Conservation (phyloP, 2,329 filamentous ascomycete species). For the Trichoderma asperellum region DNA sequence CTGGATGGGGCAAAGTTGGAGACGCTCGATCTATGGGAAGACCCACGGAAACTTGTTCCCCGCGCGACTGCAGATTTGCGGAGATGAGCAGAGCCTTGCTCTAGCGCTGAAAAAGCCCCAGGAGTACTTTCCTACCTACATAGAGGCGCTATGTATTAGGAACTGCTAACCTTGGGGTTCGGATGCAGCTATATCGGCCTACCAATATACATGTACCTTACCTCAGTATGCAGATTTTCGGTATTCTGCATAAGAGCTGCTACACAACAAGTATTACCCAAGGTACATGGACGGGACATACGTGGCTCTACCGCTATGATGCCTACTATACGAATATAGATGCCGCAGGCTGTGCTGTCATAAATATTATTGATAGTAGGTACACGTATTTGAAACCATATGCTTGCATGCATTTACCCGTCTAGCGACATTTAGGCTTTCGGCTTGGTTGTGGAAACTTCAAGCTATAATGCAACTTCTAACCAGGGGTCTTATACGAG, state of each 20-base stretch:
- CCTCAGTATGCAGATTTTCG: not conserved
- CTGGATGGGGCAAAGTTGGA: not conserved
- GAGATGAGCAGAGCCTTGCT: not conserved
- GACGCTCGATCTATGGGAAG: not conserved
- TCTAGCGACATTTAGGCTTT: not conserved
- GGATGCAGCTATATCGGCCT: not conserved
- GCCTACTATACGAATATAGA: not conserved
- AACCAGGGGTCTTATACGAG: not conserved
- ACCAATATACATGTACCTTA: not conserved
- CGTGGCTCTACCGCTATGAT: not conserved
- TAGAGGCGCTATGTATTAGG: not conserved
- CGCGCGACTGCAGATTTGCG: constrained; percentile 2
- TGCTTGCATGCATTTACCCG: not conserved
- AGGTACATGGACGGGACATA: not conserved
- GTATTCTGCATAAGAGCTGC: not conserved
- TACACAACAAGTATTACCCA: not conserved
- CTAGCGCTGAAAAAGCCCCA: not conserved
- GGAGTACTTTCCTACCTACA: not conserved
- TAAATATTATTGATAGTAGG: too few relatives aligned
- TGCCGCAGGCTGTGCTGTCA: not conserved
- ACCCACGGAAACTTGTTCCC: constrained; percentile 17
- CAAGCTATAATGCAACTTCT: not conserved
- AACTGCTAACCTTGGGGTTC: not conserved
- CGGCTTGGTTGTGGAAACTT: not conserved
- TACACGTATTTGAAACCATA: not conserved